Evolutionary conservation across 225 moss, liverwort and hornwort genomes (phyloP).

Genomic region (Asterella californica): DNA sequence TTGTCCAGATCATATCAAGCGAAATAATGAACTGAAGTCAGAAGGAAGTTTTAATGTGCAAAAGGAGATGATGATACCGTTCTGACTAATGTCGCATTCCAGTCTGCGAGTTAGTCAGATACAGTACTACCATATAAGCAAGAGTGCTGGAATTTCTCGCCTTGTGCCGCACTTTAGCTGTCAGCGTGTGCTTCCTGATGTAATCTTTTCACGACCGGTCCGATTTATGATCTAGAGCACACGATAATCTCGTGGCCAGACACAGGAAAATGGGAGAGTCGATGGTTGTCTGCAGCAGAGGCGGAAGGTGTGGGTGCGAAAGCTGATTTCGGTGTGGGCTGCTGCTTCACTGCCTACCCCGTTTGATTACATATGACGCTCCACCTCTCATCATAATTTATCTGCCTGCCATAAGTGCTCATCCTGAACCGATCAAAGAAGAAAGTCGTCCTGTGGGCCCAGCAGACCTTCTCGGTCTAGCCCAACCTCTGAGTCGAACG

Average conservation of each 20-base stretch:
- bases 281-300: background rate
- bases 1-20: too few relatives aligned
- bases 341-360: background rate
- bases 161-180: background rate
- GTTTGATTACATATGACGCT: background rate
- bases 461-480: background rate
- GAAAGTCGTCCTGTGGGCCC: background rate
- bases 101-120: background rate
- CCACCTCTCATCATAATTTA: background rate
- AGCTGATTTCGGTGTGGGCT: background rate
- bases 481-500: background rate
- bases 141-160: background rate
- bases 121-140: too few relatives aligned
- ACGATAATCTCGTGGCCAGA: background rate
- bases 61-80: background rate
- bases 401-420: background rate
- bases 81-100: background rate
- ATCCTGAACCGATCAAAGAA: background rate
- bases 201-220: background rate
- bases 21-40: too few relatives aligned
- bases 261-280: background rate
- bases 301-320: background rate
- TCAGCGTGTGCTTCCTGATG: background rate
- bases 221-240: background rate
- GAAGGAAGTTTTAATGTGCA: too few relatives aligned